phyloP scores from a whole-genome alignment of 2,329 filamentous ascomycete species.

The Dendrostoma leiphaemia region DNA sequence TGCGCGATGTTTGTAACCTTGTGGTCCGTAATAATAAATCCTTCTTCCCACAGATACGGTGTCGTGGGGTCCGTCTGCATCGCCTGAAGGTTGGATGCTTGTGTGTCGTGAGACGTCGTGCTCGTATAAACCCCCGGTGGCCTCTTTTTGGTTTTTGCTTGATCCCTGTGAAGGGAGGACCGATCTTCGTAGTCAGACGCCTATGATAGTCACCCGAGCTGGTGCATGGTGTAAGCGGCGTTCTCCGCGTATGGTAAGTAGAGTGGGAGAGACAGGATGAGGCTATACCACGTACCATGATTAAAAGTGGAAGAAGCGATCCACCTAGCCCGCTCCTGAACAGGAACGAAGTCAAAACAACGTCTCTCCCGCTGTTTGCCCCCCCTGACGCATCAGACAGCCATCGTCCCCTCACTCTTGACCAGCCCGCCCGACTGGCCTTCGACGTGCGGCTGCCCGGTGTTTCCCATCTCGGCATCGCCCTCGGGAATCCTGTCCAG shows the following conservation, averaged over 20 bases:
- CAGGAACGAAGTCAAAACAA: not conserved
- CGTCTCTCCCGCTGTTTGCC: no score
- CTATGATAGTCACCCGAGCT: constrained; percentile 8
- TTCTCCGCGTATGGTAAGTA: no score
- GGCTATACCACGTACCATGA: constrained; percentile 1
- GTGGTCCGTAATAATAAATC: no score
- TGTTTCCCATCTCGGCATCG: constrained; percentile 49
- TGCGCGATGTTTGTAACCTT: no score
- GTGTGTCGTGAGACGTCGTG: constrained; percentile 15
- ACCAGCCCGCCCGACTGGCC: constrained; percentile 22
- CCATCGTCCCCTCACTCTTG: constrained; percentile 35
- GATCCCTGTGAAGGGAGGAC: constrained; percentile 17
- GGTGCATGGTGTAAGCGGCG: no score
- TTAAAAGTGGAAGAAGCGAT: not conserved
- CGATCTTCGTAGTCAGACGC: constrained; percentile 14
- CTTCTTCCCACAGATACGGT: no score
- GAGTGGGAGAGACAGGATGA: no score
- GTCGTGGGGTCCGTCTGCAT: not conserved
- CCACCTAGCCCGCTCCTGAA: not conserved
- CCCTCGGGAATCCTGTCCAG: constrained; percentile 56
- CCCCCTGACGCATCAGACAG: constrained; percentile 23
- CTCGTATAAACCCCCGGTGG: constrained; percentile 7
- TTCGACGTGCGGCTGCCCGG: constrained; percentile 25
- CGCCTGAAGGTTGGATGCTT: not conserved
- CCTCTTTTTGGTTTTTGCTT: not conserved